Percentiles rank a stretch among this genome's conserved stretches.
These are phyloP conservation scores for Tubosaeta sp. DNA, from an alignment of 768 basidiomycete species.

Conservation along the genomic window DNA sequence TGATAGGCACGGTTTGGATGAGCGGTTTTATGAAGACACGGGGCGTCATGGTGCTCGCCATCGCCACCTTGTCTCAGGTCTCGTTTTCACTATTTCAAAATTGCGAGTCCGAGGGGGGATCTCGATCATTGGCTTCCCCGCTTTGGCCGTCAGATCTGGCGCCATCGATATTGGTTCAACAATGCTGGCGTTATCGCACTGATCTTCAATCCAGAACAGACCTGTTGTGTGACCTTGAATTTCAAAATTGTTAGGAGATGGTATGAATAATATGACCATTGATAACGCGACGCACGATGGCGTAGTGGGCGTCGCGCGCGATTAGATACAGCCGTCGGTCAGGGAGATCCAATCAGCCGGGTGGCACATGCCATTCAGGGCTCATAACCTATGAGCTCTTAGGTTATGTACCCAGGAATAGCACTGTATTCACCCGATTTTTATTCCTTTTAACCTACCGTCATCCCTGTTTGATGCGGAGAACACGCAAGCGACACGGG, in stretches of 20 bases:
- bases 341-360: constrained; percentile 5
- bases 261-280: not conserved
- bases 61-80: not conserved
- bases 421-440: constrained; percentile 10
- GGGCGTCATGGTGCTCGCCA: not conserved
- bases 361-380: constrained; percentile 19
- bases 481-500: not conserved
- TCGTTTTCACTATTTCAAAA: not conserved
- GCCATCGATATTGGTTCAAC: not conserved
- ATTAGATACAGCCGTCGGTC: not conserved
- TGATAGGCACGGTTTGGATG: constrained; percentile 8
- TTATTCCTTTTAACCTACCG: not conserved
- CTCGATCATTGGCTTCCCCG: not conserved
- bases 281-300: constrained; percentile 2
- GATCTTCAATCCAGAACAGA: not conserved
- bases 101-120: not conserved
- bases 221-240: not conserved
- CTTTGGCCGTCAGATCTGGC: not conserved
- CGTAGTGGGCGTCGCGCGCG: constrained; percentile 6
- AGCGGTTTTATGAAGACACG: not conserved
- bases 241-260: not conserved
- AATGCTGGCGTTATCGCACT: not conserved
- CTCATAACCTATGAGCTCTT: constrained; percentile 21
- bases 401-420: constrained; percentile 16
- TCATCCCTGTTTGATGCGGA: constrained; percentile 1